A percentile compares a stretch with the other conserved stretches of the same genome.
phyloP scores from a whole-genome alignment of 2,329 filamentous ascomycete species.

The Venturia pyrina region DNA sequence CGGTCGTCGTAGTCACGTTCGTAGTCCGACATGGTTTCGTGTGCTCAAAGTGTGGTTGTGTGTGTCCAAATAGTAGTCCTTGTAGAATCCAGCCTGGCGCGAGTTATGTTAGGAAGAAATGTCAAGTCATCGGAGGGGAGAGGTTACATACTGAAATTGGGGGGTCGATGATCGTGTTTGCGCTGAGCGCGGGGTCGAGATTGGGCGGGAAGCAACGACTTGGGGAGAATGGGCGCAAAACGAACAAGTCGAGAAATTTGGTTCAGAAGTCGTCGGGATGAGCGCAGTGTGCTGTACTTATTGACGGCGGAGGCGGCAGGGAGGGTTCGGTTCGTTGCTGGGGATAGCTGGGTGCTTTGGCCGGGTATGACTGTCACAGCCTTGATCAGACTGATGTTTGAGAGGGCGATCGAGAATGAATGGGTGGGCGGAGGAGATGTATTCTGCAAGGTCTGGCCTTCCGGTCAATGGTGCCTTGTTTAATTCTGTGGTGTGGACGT shows the following conservation, averaged over 20 bases:
- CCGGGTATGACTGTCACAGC: neutral
- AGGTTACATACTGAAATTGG: neutral
- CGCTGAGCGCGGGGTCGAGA: neutral
- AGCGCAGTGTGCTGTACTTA: neutral
- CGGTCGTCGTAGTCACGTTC: constrained; percentile 33
- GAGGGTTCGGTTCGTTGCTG: neutral
- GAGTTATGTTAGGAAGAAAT: constrained; percentile 3
- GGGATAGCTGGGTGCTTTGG: neutral
- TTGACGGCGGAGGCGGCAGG: neutral
- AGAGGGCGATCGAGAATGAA: neutral
- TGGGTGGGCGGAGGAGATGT: neutral
- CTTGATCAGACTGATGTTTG: neutral
- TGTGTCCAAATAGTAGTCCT: neutral
- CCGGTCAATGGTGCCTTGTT: neutral
- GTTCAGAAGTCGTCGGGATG: neutral
- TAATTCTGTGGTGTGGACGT: neutral
- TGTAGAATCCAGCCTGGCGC: neutral
- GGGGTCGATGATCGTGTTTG: neutral
- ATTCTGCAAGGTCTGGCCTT: neutral
- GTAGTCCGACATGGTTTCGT: constrained; percentile 36
- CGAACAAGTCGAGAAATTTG: neutral
- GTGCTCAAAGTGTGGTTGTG: constrained; percentile 1
- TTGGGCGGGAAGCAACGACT: constrained; percentile 5
- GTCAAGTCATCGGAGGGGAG: neutral
- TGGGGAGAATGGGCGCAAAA: constrained; percentile 7